Percentiles rank a stretch among this genome's conserved stretches.
Conservation (phyloP, 2,329 filamentous ascomycete species). For the Neoarthrinium moseri region DNA sequence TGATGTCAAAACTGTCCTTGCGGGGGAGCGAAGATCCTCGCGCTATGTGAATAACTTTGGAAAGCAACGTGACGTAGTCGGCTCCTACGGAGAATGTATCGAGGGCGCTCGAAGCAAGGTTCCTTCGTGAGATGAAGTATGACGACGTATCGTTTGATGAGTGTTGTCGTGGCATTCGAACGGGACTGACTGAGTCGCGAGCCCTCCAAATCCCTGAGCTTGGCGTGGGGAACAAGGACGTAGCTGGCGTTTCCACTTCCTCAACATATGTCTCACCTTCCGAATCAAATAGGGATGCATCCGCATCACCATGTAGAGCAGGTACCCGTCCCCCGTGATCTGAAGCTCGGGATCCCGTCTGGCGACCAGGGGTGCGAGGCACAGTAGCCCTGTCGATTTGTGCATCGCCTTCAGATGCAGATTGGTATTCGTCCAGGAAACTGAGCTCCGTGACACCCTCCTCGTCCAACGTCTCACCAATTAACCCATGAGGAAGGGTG, state of each 20-base stretch:
- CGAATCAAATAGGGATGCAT: not conserved
- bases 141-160: too few relatives aligned
- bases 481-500: not conserved
- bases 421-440: too few relatives aligned
- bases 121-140: too few relatives aligned
- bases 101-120: too few relatives aligned
- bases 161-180: too few relatives aligned
- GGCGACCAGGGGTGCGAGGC: too few relatives aligned
- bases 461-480: not conserved
- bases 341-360: too few relatives aligned
- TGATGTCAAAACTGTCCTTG: not conserved
- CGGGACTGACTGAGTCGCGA: too few relatives aligned
- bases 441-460: not conserved
- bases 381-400: too few relatives aligned
- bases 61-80: constrained; percentile 4
- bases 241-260: not conserved
- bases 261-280: not conserved
- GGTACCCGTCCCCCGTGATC: too few relatives aligned
- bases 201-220: not conserved
- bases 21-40: constrained; percentile 5
- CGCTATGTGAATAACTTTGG: constrained; percentile 12
- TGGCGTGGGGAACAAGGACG: not conserved
- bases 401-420: too few relatives aligned
- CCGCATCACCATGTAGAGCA: not conserved
- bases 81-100: not conserved